phyloP scores from a whole-genome alignment of 768 basidiomycete genomes.

The Ramaria rubella region DNA sequence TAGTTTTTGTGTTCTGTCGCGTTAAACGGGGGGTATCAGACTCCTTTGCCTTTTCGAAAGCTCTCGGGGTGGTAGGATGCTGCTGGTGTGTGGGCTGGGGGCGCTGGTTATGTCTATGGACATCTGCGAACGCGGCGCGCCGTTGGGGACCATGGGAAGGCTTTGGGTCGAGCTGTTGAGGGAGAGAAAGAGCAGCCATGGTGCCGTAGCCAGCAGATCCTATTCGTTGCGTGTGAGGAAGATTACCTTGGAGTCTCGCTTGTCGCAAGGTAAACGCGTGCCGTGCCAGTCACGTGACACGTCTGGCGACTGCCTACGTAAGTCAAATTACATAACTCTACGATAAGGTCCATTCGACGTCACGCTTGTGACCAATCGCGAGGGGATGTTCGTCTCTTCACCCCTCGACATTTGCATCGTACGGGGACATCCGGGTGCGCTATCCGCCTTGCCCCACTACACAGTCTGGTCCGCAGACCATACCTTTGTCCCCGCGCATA shows the following conservation, averaged over 20 bases:
- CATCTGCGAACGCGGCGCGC: slow-evolving; percentile 4
- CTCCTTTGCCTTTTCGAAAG: slow-evolving; percentile 33
- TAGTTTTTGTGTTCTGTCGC: slow-evolving; percentile 75
- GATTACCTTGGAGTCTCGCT: neutral
- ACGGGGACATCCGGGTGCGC: no score
- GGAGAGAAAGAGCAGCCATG: slow-evolving; percentile 7
- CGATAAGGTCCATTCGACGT: no score
- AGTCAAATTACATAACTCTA: neutral
- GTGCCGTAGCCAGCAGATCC: neutral
- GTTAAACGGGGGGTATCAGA: slow-evolving; percentile 62
- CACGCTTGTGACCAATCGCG: no score
- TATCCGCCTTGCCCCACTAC: no score
- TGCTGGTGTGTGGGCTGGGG: slow-evolving; percentile 1
- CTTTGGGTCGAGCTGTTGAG: neutral
- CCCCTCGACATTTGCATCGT: no score
- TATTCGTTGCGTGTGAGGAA: neutral
- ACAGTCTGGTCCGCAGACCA: no score
- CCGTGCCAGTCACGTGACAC: neutral
- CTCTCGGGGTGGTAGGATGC: slow-evolving; percentile 4
- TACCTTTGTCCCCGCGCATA: no score
- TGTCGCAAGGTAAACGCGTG: neutral
- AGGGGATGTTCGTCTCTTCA: no score
- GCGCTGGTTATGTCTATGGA: slow-evolving; percentile 7
- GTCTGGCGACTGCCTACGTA: neutral
- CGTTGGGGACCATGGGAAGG: neutral